These are phyloP conservation scores for Peronospora farinosa DNA, from an alignment of 352 stramenopile species.

Conservation along the genomic window DNA sequence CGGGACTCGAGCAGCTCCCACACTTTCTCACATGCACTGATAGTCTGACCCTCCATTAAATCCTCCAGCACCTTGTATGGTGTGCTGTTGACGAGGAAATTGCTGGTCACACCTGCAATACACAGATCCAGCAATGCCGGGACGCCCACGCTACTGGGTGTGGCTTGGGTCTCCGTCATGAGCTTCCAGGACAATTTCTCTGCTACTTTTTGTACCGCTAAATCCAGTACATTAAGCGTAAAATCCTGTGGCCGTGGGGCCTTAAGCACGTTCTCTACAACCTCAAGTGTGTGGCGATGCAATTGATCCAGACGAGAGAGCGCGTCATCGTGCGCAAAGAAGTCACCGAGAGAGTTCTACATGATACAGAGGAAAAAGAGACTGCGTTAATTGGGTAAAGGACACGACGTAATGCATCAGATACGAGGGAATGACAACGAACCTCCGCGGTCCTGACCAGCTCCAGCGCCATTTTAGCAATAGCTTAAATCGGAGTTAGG, in stretches of 20 bases:
- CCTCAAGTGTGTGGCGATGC: slow-evolving; percentile 30
- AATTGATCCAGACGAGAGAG: slow-evolving; percentile 44
- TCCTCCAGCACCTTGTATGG: slow-evolving; percentile 84
- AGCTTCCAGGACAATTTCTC: slow-evolving; percentile 73
- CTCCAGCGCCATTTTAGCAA: slow-evolving; percentile 47
- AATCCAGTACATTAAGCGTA: slow-evolving; percentile 58
- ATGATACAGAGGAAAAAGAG: background rate
- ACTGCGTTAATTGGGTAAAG: slow-evolving; percentile 7
- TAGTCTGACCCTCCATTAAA: slow-evolving; percentile 82
- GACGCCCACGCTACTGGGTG: slow-evolving; percentile 50
- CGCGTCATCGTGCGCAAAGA: slow-evolving; percentile 54
- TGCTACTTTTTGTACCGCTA: slow-evolving; percentile 79
- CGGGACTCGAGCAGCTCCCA: slow-evolving; percentile 77
- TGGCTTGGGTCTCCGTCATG: slow-evolving; percentile 51
- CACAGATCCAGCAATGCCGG: slow-evolving; percentile 73
- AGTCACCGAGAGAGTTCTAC: slow-evolving; percentile 50
- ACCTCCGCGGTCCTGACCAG: slow-evolving; percentile 63
- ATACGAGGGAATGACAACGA: background rate
- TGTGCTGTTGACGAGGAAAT: slow-evolving; percentile 59
- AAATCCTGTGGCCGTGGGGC: slow-evolving; percentile 34
- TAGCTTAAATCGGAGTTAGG: slow-evolving; percentile 12
- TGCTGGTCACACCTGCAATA: slow-evolving; percentile 63
- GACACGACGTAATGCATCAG: background rate
- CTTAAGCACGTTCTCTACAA: slow-evolving; percentile 32
- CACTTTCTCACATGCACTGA: slow-evolving; percentile 79